Evolutionary conservation across 768 basidiomycete species (phyloP), one percentile per base, ranked within the genome.

Genomic region (Pholiota microspora): DNA sequence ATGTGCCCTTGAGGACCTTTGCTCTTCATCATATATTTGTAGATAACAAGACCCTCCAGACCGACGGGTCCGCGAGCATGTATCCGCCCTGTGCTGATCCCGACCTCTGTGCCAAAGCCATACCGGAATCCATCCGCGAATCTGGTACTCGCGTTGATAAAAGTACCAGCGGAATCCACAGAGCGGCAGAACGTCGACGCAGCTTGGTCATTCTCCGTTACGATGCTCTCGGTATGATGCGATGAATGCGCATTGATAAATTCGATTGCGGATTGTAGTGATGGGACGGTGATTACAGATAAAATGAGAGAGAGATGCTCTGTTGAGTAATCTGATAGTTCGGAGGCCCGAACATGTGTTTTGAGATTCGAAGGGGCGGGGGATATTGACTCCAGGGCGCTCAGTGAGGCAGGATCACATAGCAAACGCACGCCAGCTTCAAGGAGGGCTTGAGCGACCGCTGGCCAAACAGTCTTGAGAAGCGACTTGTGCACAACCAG

Each of bases 21-120:
- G 70, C 94, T 94, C 71, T 81, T 76, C 73, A 98, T 71, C 76
- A 94, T 84, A 70, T 98, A 99, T 74, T 98, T 98, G 78, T 99
- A 98, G 54, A 87, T 97, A 35, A 94, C 89, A 59, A 97, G 75
- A 1, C 94, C 94, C 60, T 98, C 92, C 49, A 98, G 76, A 0
- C 96, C 96, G 1, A 98, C 96, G 0, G 97, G 97, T 2, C 97
- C 97, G 36, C 96, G 79, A 13, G 97, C 95, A 65, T 99, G 97
- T 53, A 97, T 96, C 65, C 91, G 86, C 0, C 96, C 95, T 0
- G 97, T 99, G 68, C 89, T 91, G 64, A 99, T 97, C 7, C 97
- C 97, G 0, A 99, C 96, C 71, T 98, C 97, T 4, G 97, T 95
- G 2, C 97, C 97, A 60, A 97, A 94, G 0, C 97, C 97, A 67